These are phyloP conservation scores for Leishmania mexicana DNA, from an alignment of 208 protist genomes.

Conservation along the genomic window DNA sequence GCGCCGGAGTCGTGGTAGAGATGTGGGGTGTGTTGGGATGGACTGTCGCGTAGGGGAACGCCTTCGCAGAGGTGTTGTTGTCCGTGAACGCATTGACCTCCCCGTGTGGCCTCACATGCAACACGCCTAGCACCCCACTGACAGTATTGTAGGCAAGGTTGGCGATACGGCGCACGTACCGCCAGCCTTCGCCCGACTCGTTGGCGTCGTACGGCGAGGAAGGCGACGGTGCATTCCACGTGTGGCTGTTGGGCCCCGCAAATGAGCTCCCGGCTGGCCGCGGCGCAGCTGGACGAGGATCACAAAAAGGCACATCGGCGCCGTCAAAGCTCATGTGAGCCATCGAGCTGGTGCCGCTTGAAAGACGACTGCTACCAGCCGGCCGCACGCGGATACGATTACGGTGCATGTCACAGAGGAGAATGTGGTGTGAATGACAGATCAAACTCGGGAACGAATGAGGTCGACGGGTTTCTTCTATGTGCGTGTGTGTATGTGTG, in stretches of 20 bases:
- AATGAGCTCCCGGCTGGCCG: neutral
- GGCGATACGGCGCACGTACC: constrained; percentile 20
- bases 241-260: neutral
- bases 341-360: neutral
- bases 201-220: neutral
- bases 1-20: neutral
- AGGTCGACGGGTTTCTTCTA: neutral
- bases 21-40: constrained; percentile 24
- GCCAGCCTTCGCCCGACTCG: neutral
- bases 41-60: constrained; percentile 2
- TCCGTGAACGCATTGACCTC: neutral
- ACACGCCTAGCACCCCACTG: constrained; percentile 21
- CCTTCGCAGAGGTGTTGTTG: neutral
- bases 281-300: neutral
- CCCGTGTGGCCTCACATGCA: neutral
- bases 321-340: neutral
- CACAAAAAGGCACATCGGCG: neutral
- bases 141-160: constrained; percentile 23
- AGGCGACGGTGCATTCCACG: neutral
- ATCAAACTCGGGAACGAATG: neutral
- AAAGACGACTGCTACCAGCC: neutral
- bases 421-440: neutral
- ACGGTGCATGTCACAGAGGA: constrained; percentile 17
- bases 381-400: constrained; percentile 37
- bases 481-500: neutral